Evolutionary conservation across 805 yeast species (phyloP), one percentile per base, ranked within the genome.

Genomic region (Pichia manshurica): DNA sequence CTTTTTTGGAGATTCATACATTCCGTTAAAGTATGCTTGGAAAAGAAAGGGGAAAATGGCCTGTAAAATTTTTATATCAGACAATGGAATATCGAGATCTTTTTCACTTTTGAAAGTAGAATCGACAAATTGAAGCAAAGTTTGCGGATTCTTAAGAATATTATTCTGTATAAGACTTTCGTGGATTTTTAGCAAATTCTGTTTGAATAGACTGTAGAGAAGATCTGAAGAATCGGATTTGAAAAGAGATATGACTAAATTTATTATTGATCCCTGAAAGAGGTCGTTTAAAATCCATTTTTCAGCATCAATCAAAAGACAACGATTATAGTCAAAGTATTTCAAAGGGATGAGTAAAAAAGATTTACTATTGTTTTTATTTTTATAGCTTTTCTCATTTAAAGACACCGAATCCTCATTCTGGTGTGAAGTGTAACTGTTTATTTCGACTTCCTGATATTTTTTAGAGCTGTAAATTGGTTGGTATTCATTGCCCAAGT

Each of bases 1-100:
- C 8, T 35, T 16, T 4, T n/a, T 6, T 23, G 33, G n/a, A 17
- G 23, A 20, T 25, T 42, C 29, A 25, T 21, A 38, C 28, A 47
- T 17, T 17, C 39, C 25, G 15, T 20, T 19, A 21, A n/a, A 29
- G 23, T 20, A 38, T 8, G 16, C 10, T 2, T 16, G 8, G 7
- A 38, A 42, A 1, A 47, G 15, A 8, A 16, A 6, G 9, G 42
- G 36, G 15, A 47, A 47, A 5, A 38, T 19, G 4, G 16, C 15
- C 31, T 47, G 49, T 12, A 47, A 13, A 13, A 25, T 28, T 25
- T 32, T 37, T 22, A 47, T 16, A 25, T 47, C 43, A 2, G 35
- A 3, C 7, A 35, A 5, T 5, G 32, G 17, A 4, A 28, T 20
- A n/a, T 25, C n/a, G 29, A 28, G 33, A 43, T 16, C n/a, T 16